Percentiles rank a stretch among this genome's conserved stretches.
Conservation (phyloP, 2,329 filamentous ascomycete genomes). For the Pyricularia pennisetigena region DNA sequence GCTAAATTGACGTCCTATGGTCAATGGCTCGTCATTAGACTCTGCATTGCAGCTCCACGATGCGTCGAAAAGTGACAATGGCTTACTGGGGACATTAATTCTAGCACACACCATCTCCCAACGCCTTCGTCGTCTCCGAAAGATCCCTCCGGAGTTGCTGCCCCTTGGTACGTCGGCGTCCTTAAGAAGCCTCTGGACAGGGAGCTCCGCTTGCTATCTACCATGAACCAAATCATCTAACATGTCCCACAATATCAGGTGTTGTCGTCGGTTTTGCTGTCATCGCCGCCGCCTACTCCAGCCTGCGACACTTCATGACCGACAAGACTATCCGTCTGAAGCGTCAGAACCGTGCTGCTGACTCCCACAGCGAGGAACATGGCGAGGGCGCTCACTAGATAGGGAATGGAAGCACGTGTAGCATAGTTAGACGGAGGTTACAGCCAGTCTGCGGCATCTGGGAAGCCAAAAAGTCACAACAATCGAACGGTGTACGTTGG, state of each 20-base stretch:
- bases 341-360: slow-evolving; percentile 52
- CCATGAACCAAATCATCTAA: background rate
- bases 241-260: slow-evolving; percentile 36
- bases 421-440: background rate
- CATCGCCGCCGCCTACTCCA: slow-evolving; percentile 71
- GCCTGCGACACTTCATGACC: slow-evolving; percentile 68
- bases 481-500: background rate
- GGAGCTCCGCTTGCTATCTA: slow-evolving; percentile 10
- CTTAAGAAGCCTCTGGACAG: background rate
- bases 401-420: background rate
- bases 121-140: slow-evolving; percentile 80
- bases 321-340: slow-evolving; percentile 89
- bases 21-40: background rate
- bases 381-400: slow-evolving; percentile 14
- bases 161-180: slow-evolving; percentile 66
- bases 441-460: background rate
- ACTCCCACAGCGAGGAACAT: slow-evolving; percentile 22
- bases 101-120: slow-evolving; percentile 94
- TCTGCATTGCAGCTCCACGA: background rate
- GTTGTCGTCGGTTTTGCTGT: slow-evolving; percentile 82
- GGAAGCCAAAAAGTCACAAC: background rate
- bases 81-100: slow-evolving; percentile 7
- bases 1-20: background rate
- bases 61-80: background rate
- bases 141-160: slow-evolving; percentile 86